Base-by-base conservation (phyloP, 176 grass and related monocot genomes). In the Puccinellia tenuiflora region DNA sequence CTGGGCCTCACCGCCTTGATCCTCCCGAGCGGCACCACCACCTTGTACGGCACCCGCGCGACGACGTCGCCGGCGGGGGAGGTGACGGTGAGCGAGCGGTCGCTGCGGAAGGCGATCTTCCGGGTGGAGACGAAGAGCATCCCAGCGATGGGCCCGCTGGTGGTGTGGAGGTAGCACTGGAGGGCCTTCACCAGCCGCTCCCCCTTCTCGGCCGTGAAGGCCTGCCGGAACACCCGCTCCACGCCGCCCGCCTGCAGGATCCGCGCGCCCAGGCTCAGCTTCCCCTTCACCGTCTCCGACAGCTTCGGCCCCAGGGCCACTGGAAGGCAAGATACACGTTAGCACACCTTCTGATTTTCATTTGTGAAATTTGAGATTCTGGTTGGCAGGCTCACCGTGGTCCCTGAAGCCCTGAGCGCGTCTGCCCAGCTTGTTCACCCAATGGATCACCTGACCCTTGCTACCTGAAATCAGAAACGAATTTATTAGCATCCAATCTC, bases 81-180 rank as follows among this genome's bases (percentile, higher is more conserved):
- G 75, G 89, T 91, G 56, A 98, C 29, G 72, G 79, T 67, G 60
- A 97, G 88, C 15, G 92, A 92, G 11, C 81, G 90, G 80, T 98
- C 87, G 78, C 96, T 98, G 78, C 87, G 88, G 84, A 98, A 98
- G 15, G 96, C 96, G 47, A 98, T 76, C 79, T 89, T 90, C 52
- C 87, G 71, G 9, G 73, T 89, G 82, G 96, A 93, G 17, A 98
- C 88, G 82, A 98, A 98, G 79, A 98, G 89, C 85, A 85, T 95
- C 63, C 96, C 96, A 38, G 88, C 76, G 55, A 98, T 95, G 73
- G 92, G 92, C 10, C 96, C 96, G 53, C 89, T 83, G 7, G 96
- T 95, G 71, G 96, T 95, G 76, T 88, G 93, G 33, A 98, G 89
- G 87, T 95, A 99, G 85, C 96, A 98, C 78, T 95, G 89, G n/a